phyloP scores from a whole-genome alignment of 2,329 filamentous ascomycete genomes.

The Diaporthe citri region DNA sequence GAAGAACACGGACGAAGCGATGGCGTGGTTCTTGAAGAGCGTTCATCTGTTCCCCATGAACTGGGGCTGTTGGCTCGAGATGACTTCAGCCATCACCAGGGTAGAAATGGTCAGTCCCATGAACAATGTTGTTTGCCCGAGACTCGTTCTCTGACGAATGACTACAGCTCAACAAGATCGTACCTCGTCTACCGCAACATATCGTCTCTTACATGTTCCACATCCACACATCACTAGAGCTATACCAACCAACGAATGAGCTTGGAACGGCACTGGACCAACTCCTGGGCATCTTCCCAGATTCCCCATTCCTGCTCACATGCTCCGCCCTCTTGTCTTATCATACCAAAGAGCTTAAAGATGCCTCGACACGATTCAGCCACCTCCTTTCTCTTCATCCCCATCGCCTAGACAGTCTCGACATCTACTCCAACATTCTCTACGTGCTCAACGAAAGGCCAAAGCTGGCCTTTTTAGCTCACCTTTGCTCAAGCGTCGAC shows the following conservation, averaged over 20 bases:
- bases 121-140: background rate
- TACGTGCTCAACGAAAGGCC: slow-evolving; percentile 92
- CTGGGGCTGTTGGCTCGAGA: slow-evolving; percentile 96
- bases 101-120: slow-evolving; percentile 79
- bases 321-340: slow-evolving; percentile 91
- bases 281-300: slow-evolving; percentile 86
- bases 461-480: slow-evolving; percentile 91
- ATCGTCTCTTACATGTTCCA: slow-evolving; percentile 96
- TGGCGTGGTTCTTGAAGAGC: slow-evolving; percentile 88
- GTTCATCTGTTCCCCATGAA: slow-evolving; percentile 94
- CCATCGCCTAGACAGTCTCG: slow-evolving; percentile 85
- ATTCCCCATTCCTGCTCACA: slow-evolving; percentile 89
- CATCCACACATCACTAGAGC: slow-evolving; percentile 88
- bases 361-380: slow-evolving; percentile 77
- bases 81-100: slow-evolving; percentile 82
- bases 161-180: slow-evolving; percentile 76
- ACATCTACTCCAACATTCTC: slow-evolving; percentile 97
- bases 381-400: slow-evolving; percentile 82
- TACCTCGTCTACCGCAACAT: slow-evolving; percentile 83
- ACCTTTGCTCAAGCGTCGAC: slow-evolving; percentile 90
- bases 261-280: slow-evolving; percentile 82
- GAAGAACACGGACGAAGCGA: slow-evolving; percentile 88
- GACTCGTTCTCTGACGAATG: slow-evolving; percentile 45
- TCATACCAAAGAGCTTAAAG: slow-evolving; percentile 85
- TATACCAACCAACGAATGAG: slow-evolving; percentile 85